These are phyloP conservation scores for Xylaria sp. DNA, from an alignment of 2,329 filamentous ascomycete genomes.

Conservation along the genomic window DNA sequence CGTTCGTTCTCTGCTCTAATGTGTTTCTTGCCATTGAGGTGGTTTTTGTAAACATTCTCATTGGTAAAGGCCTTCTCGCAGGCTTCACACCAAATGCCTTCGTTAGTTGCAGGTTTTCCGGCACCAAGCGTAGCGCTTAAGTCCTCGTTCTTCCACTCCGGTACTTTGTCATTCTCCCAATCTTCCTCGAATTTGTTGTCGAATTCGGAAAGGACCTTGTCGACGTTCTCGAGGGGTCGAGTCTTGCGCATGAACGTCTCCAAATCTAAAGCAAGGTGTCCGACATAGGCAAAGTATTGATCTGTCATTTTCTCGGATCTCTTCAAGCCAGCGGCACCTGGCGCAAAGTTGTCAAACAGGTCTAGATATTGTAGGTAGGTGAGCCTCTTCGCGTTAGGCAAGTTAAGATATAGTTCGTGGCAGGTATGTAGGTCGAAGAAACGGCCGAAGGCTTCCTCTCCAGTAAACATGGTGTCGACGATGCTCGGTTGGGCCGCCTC, in stretches of 20 bases:
- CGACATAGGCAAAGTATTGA: constrained; percentile 88
- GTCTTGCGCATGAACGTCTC: constrained; percentile 87
- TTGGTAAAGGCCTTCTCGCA: constrained; percentile 97
- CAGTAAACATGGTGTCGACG: constrained; percentile 91
- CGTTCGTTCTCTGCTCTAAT: constrained; percentile 78
- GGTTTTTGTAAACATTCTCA: constrained; percentile 89
- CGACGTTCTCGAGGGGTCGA: constrained; percentile 82
- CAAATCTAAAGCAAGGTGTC: constrained; percentile 79
- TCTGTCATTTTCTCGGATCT: constrained; percentile 87
- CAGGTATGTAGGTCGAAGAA: constrained; percentile 86
- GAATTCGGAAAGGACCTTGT: constrained; percentile 76
- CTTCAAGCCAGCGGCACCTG: constrained; percentile 75
- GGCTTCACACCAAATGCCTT: constrained; percentile 85
- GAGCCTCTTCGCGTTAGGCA: constrained; percentile 82
- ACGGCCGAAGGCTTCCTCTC: constrained; percentile 90
- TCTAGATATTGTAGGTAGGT: constrained; percentile 94
- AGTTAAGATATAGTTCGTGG: constrained; percentile 89
- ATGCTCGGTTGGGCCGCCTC: constrained; percentile 68
- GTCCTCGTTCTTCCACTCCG: constrained; percentile 74
- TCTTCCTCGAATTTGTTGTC: constrained; percentile 82
- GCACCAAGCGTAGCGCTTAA: constrained; percentile 45
- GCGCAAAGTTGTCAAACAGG: constrained; percentile 83
- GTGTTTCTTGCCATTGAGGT: constrained; percentile 91
- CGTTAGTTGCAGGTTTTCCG: constrained; percentile 48
- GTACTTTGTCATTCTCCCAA: constrained; percentile 81